Percentiles rank a stretch among this genome's conserved stretches.
Evolutionary conservation across 1,139 yeast genomes (phyloP).

Genomic region (Blastobotrys indianensis): DNA sequence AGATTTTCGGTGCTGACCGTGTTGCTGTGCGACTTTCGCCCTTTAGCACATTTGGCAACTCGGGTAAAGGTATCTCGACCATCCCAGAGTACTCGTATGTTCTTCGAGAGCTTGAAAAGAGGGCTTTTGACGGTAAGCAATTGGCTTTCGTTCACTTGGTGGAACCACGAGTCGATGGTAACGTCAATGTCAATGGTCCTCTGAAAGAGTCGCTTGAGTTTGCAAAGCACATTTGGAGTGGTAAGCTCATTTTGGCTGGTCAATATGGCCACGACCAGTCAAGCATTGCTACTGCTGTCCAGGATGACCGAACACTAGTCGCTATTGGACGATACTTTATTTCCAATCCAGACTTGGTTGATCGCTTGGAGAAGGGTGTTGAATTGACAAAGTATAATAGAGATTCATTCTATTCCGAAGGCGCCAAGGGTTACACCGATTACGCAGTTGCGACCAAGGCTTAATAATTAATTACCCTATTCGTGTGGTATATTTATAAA

Average conservation of each 20-base stretch:
- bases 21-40: conserved; percentile 61
- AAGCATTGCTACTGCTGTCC: not conserved
- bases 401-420: conserved; percentile 32
- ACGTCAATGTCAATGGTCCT: not conserved
- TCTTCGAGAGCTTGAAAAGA: conserved; percentile 27
- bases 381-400: conserved; percentile 33
- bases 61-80: conserved; percentile 31
- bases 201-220: conserved; percentile 15
- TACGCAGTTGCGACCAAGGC: conserved; percentile 18
- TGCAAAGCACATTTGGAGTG: conserved; percentile 34
- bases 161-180: conserved; percentile 37
- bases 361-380: conserved; percentile 35
- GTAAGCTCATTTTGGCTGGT: conserved; percentile 19
- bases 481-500: too few relatives aligned
- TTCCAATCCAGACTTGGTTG: conserved; percentile 46
- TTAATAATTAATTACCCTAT: too few relatives aligned
- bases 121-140: conserved; percentile 25
- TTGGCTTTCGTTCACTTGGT: conserved; percentile 49
- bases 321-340: conserved; percentile 45
- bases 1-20: conserved; percentile 47
- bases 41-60: conserved; percentile 34
- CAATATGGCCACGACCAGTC: not conserved
- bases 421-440: conserved; percentile 34
- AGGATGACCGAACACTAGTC: conserved; percentile 37
- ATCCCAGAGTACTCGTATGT: conserved; percentile 30